Percentiles rank a stretch among this genome's conserved stretches.
phyloP scores from a whole-genome alignment of 2,329 filamentous ascomycete species.

The Fusarium sp. region DNA sequence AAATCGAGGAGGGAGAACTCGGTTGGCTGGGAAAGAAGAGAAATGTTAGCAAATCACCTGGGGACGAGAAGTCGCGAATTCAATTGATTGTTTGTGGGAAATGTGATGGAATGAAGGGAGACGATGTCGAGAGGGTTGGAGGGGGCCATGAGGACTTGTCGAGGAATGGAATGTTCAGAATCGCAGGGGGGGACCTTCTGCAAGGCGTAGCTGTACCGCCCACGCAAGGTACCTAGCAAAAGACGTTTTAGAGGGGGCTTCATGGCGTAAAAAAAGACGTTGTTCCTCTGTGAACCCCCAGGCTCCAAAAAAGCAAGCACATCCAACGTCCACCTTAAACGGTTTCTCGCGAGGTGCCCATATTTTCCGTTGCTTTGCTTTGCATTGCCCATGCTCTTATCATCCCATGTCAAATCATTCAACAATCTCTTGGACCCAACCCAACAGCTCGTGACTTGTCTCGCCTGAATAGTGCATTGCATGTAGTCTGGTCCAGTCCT shows the following conservation, averaged over 20 bases:
- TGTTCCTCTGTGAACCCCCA: not conserved
- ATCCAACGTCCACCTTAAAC: not conserved
- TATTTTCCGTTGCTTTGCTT: not conserved
- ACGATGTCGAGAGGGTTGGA: conserved; percentile 26
- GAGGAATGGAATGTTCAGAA: conserved; percentile 36
- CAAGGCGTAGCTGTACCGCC: conserved; percentile 13
- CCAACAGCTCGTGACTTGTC: conserved; percentile 3
- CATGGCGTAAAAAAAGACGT: conserved; percentile 5
- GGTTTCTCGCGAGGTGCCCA: not conserved
- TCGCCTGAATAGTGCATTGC: conserved; percentile 27
- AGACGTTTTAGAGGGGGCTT: conserved; percentile 21
- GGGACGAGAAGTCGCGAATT: conserved; percentile 17
- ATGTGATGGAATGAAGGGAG: conserved; percentile 44
- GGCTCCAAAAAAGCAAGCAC: not conserved
- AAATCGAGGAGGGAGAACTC: conserved; percentile 24
- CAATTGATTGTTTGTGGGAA: conserved; percentile 38
- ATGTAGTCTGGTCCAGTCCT: not conserved
- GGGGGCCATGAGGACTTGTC: conserved; percentile 15
- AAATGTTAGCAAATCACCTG: conserved; percentile 34
- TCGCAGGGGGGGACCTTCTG: conserved; percentile 34
- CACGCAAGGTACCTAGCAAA: not conserved
- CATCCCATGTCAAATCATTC: not conserved
- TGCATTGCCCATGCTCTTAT: not conserved
- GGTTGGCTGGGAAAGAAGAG: conserved; percentile 31
- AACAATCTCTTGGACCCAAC: not conserved